phyloP scores from a whole-genome alignment of 306 rosid genomes.

The Clitoria ternatea region DNA sequence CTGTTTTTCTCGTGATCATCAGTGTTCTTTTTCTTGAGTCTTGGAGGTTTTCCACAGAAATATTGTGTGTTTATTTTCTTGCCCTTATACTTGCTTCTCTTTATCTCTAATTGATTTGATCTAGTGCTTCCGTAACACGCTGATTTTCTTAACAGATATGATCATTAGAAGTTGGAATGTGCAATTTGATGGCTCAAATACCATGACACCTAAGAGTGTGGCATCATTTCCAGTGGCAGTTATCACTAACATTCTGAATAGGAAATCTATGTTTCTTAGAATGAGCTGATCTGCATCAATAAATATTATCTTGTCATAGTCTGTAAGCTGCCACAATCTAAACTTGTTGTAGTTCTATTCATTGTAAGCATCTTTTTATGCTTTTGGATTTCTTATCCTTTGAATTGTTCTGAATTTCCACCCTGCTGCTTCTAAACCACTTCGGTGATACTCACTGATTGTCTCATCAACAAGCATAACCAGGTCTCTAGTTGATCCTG shows the following conservation, averaged over 20 bases:
- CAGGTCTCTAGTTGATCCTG: slow-evolving; percentile 1
- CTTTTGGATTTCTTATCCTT: background rate
- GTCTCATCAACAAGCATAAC: slow-evolving; percentile 10
- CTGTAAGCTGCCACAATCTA: slow-evolving; percentile 5
- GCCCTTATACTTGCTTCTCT: no score
- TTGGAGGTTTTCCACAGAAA: no score
- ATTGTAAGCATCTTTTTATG: slow-evolving; percentile 1
- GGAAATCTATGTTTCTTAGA: slow-evolving; percentile 2
- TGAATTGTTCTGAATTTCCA: background rate
- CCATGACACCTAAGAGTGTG: background rate
- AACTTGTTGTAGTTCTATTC: slow-evolving; percentile 10
- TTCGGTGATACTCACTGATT: background rate
- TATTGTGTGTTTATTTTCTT: no score
- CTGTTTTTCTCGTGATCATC: no score
- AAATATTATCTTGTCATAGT: background rate
- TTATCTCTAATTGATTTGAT: no score
- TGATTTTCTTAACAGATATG: no score
- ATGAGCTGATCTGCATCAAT: slow-evolving; percentile 7
- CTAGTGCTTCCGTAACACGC: no score
- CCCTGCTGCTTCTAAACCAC: slow-evolving; percentile 12
- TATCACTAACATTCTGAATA: background rate
- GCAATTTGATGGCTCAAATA: slow-evolving; percentile 4
- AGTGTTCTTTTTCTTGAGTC: no score
- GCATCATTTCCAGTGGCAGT: background rate
- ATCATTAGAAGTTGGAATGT: background rate